These are phyloP conservation scores for Verticillium albo-atrum DNA, from an alignment of 2,329 filamentous ascomycete species.

Conservation along the genomic window DNA sequence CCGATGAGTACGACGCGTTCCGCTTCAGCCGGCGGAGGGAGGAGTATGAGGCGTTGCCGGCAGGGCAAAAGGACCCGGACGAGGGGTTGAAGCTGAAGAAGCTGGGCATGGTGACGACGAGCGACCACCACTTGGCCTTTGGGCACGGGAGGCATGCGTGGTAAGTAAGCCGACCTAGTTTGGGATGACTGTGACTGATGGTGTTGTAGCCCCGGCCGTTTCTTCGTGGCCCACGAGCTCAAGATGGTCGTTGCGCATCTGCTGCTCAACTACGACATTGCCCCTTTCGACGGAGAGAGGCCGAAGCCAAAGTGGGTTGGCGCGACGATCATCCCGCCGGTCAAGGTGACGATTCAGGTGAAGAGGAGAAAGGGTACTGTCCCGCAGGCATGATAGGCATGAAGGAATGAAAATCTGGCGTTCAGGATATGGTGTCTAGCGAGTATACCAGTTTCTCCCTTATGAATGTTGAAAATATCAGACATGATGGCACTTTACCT, in stretches of 20 bases:
- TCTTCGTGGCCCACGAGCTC: constrained; percentile 51
- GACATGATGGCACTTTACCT: no score
- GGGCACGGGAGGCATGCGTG: constrained; percentile 53
- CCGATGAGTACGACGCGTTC: constrained; percentile 42
- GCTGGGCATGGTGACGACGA: constrained; percentile 49
- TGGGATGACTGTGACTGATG: background rate
- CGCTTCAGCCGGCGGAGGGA: constrained; percentile 40
- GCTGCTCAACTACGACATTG: constrained; percentile 48
- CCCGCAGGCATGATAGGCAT: background rate
- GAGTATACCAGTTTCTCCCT: background rate
- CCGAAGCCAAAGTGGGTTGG: constrained; percentile 41
- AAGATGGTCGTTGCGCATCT: constrained; percentile 50
- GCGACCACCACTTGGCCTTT: constrained; percentile 46
- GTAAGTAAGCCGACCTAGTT: constrained; percentile 18
- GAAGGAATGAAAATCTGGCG: background rate
- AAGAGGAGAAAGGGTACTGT: constrained; percentile 15
- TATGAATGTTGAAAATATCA: background rate
- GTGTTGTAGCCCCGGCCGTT: constrained; percentile 43
- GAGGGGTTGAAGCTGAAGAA: constrained; percentile 30
- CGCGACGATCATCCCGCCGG: constrained; percentile 32
- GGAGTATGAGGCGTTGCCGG: constrained; percentile 23
- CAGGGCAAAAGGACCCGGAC: constrained; percentile 20
- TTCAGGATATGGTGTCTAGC: background rate
- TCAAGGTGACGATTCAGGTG: constrained; percentile 25
- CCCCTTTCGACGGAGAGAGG: constrained; percentile 26